Evolutionary conservation across 108 stramenopile species (phyloP), one percentile per base, ranked within the genome.

Genomic region (Fragilariopsis cylindrus): DNA sequence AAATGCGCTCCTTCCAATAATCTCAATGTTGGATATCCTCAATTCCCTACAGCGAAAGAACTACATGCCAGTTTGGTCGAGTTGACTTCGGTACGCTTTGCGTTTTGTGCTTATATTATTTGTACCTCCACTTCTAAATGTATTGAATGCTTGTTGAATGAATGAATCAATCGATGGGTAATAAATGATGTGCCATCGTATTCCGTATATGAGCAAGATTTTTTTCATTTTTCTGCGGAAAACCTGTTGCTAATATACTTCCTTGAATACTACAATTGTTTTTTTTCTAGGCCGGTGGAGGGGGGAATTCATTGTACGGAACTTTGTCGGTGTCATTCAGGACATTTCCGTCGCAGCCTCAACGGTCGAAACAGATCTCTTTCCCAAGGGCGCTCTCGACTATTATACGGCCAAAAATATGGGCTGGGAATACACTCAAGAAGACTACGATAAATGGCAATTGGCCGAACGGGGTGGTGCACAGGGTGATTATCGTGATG

Each of bases 401-500:
- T 84, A 82, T 30, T 87, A 87, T 62, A 84, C 86, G 13, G 69
- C 74, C 44, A 82, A 84, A 43, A 87, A 87, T 65, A 82, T 87
- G 81, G 87, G 84, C 11, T 80, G 82, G 80, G 80, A 80, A 4
- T 78, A 83, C 48, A 78, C 73, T 7, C 55, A 68, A 49, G 87
- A 82, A 69, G 82, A 85, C 19, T 67, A 70, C 15, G 79, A 83
- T 4, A 60, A 42, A 21, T 88, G 81, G 81, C 82, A 81, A 18
- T 16, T 81, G 47, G 48, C 54, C 42, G 82, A 85, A 54, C 77
- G 87, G 30, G 87, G 87, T 46, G 87, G 87, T 40, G 84, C 74
- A 5, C 87, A 88, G 72, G 87, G 87, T 30, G 87, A 88, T 67
- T 88, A 88, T 56, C 84, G 87, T 2, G 82, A 83, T 21, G 87